Conservation (phyloP, 2,329 filamentous ascomycete species). For the Calonectria crousiana region DNA sequence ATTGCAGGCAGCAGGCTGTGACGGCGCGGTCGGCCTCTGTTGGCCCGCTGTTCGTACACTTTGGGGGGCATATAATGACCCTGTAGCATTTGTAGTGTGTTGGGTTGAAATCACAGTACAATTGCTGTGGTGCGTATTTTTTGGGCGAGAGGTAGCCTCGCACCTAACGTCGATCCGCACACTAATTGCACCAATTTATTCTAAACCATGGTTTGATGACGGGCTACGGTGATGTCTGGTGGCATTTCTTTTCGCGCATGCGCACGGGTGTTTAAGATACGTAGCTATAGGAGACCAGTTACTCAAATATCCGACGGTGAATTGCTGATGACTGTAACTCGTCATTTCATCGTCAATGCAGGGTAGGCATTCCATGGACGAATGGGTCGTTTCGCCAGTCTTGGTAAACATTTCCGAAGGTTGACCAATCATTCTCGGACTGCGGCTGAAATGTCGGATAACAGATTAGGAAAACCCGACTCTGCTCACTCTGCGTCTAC, state of each 20-base stretch:
- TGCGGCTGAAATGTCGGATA: constrained; percentile 1
- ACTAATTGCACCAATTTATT: background rate
- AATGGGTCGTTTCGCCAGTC: background rate
- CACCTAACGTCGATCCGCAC: background rate
- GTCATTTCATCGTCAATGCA: background rate
- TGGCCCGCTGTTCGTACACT: background rate
- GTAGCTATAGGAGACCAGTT: background rate
- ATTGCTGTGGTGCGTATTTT: background rate
- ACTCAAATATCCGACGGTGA: background rate
- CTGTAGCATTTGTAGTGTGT: background rate
- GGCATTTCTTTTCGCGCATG: background rate
- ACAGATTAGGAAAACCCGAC: background rate
- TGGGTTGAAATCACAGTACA: background rate
- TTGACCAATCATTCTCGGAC: background rate
- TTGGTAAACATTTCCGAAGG: constrained; percentile 7
- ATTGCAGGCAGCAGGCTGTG: background rate
- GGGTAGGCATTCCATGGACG: background rate
- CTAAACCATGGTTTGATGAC: background rate
- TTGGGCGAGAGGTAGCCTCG: background rate
- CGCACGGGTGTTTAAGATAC: background rate
- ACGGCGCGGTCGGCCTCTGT: background rate
- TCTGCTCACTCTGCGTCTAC: background rate
- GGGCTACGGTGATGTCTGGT: background rate
- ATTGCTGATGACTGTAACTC: background rate
- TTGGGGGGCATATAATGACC: background rate